A percentile compares a stretch with the other conserved stretches of the same genome.
These are phyloP conservation scores for Rosa hybrid DNA, from an alignment of 331 rosid genomes.

Conservation along the genomic window DNA sequence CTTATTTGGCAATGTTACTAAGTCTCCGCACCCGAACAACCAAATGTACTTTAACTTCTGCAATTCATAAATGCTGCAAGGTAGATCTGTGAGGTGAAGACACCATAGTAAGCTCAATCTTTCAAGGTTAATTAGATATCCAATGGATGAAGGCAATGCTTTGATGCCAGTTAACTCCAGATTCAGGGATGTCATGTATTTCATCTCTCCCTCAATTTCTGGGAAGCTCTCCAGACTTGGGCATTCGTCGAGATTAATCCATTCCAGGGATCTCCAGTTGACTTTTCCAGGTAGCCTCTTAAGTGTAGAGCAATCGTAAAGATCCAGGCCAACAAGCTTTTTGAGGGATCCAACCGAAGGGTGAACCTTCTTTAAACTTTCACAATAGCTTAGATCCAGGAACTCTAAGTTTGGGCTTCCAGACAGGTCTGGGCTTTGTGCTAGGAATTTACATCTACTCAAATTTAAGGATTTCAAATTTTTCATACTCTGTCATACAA, in stretches of 20 bases:
- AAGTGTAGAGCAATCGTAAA: no score
- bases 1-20: no score
- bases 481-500: neutral
- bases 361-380: conserved; percentile 22
- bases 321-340: conserved; percentile 19
- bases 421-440: neutral
- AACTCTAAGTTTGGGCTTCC: neutral
- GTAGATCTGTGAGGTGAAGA: neutral
- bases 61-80: neutral
- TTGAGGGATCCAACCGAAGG: conserved; percentile 20
- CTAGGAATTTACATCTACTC: rapidly evolving
- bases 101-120: rapidly evolving
- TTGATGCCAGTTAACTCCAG: no score
- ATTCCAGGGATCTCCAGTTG: conserved; percentile 16
- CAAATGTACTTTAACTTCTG: no score
- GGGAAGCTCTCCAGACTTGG: conserved; percentile 12
- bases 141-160: neutral
- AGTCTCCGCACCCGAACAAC: no score
- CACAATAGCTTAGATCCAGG: neutral
- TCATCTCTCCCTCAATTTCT: neutral
- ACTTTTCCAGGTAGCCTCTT: neutral
- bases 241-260: conserved; percentile 5
- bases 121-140: neutral
- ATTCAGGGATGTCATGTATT: neutral
- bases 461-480: neutral